Base-by-base conservation (phyloP, 345 rosid species). In the Populus ilicifolia region DNA sequence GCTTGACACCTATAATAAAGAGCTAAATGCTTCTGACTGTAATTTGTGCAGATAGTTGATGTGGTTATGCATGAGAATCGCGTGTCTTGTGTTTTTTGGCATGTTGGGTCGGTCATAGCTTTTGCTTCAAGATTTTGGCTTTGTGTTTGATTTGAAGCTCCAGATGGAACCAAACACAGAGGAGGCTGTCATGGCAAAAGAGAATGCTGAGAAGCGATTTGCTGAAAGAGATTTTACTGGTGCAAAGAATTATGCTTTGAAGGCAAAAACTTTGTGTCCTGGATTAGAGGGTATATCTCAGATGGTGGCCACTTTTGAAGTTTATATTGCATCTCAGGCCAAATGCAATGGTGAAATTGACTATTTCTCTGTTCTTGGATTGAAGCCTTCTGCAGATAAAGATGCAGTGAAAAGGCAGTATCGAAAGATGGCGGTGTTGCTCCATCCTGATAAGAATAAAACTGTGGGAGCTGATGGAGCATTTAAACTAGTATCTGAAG, bases 391-490 rank as follows among this genome's bases (percentile, higher is more conserved):
- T 4, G 96, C 97, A 3, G 97, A 93, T 69, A 92, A 85, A 80
- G 88, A 89, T 56, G 89, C 96, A 6, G 97, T 91, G 76, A 96
- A 96, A 88, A 96, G 89, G 80, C 98, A 91, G 88, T 96, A 90
- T 74, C 87, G 80, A 89, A 96, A 91, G 85, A 85, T 93, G 94
- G 99, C 96, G 13, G 97, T 91, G 74, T 78, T 92, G 87, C 96
- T 96, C 39, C 99, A 96, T 75, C 97, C 99, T 38, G 98, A 96
- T 78, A 92, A 93, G 87, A 96, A 91, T 89, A 93, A 92, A 84
- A 85, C 92, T 36, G 85, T 93, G 48, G 99, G 99, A 74, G 98
- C 99, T 77, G 96, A 92, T 85, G 98, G 99, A 69, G 99, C 99
- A 0, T 96, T 96, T 83, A 93, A 92, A 82, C 90, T 96, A 83